Conservation (phyloP, 257 asterid species). For the Voacanga thouarsii region DNA sequence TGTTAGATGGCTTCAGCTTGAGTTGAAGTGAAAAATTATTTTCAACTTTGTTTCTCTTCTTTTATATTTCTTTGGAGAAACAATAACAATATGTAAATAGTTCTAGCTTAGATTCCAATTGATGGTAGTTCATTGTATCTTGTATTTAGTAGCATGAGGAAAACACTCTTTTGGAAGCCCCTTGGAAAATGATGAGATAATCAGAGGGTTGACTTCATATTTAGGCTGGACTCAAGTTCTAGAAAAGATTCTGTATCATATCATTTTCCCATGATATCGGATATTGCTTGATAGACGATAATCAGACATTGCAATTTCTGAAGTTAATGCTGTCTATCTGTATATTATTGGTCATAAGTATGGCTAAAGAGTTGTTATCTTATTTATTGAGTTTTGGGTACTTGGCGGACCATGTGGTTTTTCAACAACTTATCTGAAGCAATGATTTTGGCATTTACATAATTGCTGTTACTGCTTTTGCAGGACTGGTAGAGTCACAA, state of each 20-base stretch:
- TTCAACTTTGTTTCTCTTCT: background rate
- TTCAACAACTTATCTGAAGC: background rate
- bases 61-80: background rate
- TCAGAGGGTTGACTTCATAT: background rate
- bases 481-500: slow-evolving; percentile 77
- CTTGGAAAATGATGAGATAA: background rate
- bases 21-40: background rate
- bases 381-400: background rate
- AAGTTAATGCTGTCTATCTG: background rate
- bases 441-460: slow-evolving; percentile 3
- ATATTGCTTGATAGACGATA: slow-evolving; percentile 9
- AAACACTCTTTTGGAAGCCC: background rate
- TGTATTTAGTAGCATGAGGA: background rate
- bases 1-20: background rate
- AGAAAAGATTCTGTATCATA: background rate
- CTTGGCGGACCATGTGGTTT: background rate
- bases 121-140: background rate
- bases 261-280: background rate
- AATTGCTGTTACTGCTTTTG: slow-evolving; percentile 38
- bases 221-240: background rate
- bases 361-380: background rate
- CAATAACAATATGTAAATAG: background rate
- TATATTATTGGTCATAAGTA: background rate
- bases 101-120: background rate
- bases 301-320: background rate